Conservation (phyloP, 169 alveolate genomes). For the Plasmodium cynomolgi region DNA sequence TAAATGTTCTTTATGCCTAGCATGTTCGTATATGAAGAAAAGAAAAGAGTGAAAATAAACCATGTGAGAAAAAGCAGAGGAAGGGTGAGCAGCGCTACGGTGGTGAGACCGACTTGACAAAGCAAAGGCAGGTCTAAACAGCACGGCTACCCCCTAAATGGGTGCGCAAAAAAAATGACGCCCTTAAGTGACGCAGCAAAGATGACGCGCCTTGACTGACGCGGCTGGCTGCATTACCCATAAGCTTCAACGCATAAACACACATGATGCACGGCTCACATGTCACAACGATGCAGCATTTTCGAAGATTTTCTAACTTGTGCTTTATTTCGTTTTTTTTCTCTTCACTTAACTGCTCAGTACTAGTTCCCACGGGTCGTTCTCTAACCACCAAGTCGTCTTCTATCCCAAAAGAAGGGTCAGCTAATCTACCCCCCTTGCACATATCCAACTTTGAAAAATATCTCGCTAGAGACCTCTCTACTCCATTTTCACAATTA, state of each 20-base stretch:
- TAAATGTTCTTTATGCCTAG: conserved; percentile 79
- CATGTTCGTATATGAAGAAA: neutral
- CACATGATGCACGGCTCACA: conserved; percentile 91
- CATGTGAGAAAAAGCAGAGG: neutral
- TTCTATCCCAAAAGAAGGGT: neutral
- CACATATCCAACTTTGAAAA: neutral
- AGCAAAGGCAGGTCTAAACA: neutral
- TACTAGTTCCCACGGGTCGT: neutral
- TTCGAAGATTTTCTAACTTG: conserved; percentile 14
- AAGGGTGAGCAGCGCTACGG: neutral
- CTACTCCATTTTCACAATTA: conserved; percentile 31
- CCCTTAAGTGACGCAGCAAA: neutral
- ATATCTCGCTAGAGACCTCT: conserved; percentile 25
- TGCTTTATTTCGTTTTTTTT: conserved; percentile 5
- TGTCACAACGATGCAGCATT: conserved; percentile 75
- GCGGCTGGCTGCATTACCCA: conserved; percentile 40
- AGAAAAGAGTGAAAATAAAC: neutral
- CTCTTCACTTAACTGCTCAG: neutral
- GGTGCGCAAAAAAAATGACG: conserved; percentile 12
- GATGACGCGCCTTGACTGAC: neutral
- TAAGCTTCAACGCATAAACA: conserved; percentile 85
- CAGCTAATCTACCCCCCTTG: neutral
- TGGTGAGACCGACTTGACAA: neutral
- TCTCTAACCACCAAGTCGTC: neutral
- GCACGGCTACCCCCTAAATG: neutral